Evolutionary conservation across 2,329 filamentous ascomycete genomes (phyloP).

Genomic region (Beauveria brongniartii): DNA sequence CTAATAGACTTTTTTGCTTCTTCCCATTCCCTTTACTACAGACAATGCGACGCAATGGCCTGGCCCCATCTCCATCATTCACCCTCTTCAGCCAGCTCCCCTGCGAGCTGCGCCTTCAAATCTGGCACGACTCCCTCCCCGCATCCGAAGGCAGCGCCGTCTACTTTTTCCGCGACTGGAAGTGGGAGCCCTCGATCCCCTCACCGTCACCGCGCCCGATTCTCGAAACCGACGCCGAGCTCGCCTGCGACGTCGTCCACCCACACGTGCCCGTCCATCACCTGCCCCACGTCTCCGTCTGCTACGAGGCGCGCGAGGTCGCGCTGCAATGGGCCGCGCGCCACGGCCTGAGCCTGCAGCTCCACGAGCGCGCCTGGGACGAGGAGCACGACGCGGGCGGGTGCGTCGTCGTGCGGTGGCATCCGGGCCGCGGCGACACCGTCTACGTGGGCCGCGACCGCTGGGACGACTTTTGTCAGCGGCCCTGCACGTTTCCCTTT

Average conservation of each 20-base stretch:
- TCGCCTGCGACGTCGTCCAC: neutral
- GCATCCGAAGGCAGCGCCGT: neutral
- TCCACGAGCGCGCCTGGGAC: constrained; percentile 5
- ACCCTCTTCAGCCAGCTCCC: constrained; percentile 1
- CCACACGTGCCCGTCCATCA: constrained; percentile 1
- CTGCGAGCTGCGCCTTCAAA: constrained; percentile 1
- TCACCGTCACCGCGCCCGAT: neutral
- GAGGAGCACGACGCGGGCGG: constrained; percentile 1
- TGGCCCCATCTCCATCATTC: neutral
- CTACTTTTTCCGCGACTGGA: constrained; percentile 7
- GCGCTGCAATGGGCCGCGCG: neutral
- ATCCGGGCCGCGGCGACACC: neutral
- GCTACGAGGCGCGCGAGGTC: neutral
- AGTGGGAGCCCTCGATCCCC: neutral
- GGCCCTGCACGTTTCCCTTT: constrained; percentile 3
- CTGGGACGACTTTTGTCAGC: neutral
- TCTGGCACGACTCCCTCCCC: constrained; percentile 3
- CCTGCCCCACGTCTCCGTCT: neutral
- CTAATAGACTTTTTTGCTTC: neutral
- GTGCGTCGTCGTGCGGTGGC: constrained; percentile 1
- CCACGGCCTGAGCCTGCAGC: neutral
- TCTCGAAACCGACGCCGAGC: neutral
- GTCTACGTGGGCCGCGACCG: neutral
- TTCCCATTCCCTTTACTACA: neutral
- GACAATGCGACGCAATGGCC: neutral